Conservation (phyloP, 495 filamentous ascomycete genomes). For the Friedmanniomyces simplex region DNA sequence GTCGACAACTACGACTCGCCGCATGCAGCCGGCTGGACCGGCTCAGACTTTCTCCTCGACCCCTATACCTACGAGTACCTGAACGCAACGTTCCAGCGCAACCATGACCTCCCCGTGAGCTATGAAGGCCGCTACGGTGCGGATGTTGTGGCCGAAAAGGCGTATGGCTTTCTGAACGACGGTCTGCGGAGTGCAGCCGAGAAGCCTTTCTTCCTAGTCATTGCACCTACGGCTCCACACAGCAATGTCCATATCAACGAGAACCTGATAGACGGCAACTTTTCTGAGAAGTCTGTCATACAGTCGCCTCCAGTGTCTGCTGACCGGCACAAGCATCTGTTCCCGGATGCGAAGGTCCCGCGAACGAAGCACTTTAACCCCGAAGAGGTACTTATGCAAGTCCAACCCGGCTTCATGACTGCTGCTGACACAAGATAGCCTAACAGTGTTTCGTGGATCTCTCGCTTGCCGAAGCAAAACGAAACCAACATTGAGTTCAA, state of each 20-base stretch:
- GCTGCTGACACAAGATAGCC: constrained; percentile 14
- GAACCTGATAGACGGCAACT: constrained; percentile 15
- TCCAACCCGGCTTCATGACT: neutral
- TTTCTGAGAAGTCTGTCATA: neutral
- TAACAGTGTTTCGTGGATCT: constrained; percentile 55
- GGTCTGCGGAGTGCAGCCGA: constrained; percentile 30
- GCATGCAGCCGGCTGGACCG: constrained; percentile 45
- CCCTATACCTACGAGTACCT: constrained; percentile 63
- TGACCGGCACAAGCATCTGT: constrained; percentile 37
- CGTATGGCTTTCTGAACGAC: constrained; percentile 53
- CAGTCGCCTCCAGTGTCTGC: constrained; percentile 22
- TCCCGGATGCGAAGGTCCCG: constrained; percentile 38
- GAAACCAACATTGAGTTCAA: constrained; percentile 50
- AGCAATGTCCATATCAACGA: constrained; percentile 40
- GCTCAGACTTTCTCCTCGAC: constrained; percentile 58
- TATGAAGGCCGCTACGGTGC: constrained; percentile 40
- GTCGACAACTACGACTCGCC: constrained; percentile 35
- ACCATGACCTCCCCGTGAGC: constrained; percentile 37
- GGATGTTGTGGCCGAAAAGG: constrained; percentile 55
- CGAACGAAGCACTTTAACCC: constrained; percentile 41
- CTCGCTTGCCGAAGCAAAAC: constrained; percentile 41
- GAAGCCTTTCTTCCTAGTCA: constrained; percentile 55
- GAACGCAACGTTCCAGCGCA: constrained; percentile 56
- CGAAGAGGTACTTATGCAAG: constrained; percentile 1
- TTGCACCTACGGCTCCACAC: constrained; percentile 60